Conservation (phyloP, 1,284 basidiomycete genomes). For the Sporisorium iseilematis-ciliati region DNA sequence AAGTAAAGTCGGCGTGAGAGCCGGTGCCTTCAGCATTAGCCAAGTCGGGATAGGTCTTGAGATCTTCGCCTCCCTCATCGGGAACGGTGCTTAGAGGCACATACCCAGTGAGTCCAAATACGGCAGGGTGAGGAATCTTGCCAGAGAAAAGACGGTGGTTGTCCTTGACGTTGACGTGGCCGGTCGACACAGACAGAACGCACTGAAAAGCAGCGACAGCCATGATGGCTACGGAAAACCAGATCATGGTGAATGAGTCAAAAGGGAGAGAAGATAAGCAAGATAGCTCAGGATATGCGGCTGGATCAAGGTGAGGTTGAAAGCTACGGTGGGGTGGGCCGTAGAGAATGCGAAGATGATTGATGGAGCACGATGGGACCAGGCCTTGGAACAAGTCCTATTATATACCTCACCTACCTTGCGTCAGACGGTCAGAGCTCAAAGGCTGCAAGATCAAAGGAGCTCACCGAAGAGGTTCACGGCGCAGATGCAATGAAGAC, state of each 20-base stretch:
- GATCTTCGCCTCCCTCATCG: not conserved
- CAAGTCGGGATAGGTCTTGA: not conserved
- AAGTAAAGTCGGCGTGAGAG: slow-evolving; percentile 1
- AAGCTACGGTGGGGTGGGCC: too few species aligned
- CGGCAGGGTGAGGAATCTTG: not conserved
- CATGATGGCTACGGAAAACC: not conserved
- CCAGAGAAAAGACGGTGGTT: slow-evolving; percentile 7
- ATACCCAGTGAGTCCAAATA: slow-evolving; percentile 3
- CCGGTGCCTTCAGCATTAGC: slow-evolving; percentile 5
- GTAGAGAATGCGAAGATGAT: too few species aligned
- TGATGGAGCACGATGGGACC: too few species aligned
- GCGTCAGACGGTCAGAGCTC: too few species aligned
- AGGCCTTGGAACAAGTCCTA: too few species aligned
- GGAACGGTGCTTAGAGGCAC: not conserved
- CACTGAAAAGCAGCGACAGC: not conserved
- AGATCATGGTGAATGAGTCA: not conserved
- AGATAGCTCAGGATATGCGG: too few species aligned
- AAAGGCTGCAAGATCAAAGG: too few species aligned
- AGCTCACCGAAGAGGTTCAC: too few species aligned
- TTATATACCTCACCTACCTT: too few species aligned
- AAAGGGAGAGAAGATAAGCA: too few species aligned
- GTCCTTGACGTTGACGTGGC: not conserved
- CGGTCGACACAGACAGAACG: not conserved
- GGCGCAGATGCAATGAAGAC: too few species aligned
- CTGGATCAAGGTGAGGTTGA: too few species aligned